phyloP scores from a whole-genome alignment of 2,329 filamentous ascomycete genomes.

The Sporothrix globosa region DNA sequence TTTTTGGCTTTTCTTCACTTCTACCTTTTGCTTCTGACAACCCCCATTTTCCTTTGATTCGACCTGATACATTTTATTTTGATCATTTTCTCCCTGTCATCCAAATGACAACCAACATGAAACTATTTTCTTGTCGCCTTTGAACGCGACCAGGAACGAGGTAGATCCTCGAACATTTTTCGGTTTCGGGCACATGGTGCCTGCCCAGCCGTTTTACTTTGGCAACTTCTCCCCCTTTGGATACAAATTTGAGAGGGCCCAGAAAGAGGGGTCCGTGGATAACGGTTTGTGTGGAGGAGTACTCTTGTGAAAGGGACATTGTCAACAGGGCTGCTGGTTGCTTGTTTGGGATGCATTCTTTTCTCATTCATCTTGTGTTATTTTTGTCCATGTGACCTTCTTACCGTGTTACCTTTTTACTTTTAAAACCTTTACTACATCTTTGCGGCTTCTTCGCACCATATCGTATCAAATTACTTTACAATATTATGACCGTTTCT shows the following conservation, averaged over 20 bases:
- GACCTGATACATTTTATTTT: neutral
- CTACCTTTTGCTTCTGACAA: neutral
- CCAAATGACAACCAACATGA: neutral
- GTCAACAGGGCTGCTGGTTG: neutral
- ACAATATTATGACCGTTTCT: neutral
- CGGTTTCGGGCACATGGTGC: neutral
- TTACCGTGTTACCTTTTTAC: neutral
- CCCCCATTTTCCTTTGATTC: neutral
- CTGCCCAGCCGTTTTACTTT: too few species aligned
- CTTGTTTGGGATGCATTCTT: conserved; percentile 6
- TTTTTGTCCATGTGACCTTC: neutral
- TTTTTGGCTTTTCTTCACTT: neutral
- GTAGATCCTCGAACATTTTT: conserved; percentile 14
- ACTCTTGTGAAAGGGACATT: neutral
- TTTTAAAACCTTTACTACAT: neutral
- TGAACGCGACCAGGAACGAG: neutral
- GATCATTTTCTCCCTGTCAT: neutral
- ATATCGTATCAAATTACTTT: neutral
- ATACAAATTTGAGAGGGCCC: neutral
- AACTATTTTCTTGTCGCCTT: neutral
- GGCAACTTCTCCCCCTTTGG: too few species aligned
- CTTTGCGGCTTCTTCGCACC: too few species aligned
- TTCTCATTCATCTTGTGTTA: conserved; percentile 12
- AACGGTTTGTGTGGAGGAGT: neutral
- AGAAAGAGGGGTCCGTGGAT: neutral